These are phyloP conservation scores for Ilex aquifolium DNA, from an alignment of 257 asterid species.

Conservation along the genomic window DNA sequence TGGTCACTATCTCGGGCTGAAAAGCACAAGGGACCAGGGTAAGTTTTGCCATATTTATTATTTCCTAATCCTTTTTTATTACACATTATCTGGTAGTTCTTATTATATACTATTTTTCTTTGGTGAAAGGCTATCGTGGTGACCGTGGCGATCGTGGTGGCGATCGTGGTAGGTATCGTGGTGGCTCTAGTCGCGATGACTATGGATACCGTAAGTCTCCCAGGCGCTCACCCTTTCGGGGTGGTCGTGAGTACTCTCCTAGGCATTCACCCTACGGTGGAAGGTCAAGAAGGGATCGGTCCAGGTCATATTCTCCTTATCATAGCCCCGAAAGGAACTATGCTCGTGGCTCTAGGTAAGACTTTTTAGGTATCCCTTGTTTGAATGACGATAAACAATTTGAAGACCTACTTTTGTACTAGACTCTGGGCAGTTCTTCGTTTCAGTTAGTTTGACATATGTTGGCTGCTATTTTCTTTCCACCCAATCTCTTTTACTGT, in stretches of 20 bases:
- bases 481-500: no score
- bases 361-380: background rate
- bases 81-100: background rate
- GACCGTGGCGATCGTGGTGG: constrained; percentile 57
- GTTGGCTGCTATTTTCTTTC: no score
- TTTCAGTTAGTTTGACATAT: no score
- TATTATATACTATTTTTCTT: constrained; percentile 16
- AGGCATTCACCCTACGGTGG: constrained; percentile 58
- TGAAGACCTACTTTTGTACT: no score
- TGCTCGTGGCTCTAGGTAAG: constrained; percentile 32
- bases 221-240: constrained; percentile 54
- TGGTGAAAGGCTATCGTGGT: constrained; percentile 46
- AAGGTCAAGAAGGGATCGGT: constrained; percentile 74
- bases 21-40: constrained; percentile 79
- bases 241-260: constrained; percentile 53
- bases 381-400: no score
- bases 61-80: background rate
- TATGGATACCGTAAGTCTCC: constrained; percentile 79
- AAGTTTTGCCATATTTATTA: constrained; percentile 20
- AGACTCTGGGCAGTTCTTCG: background rate
- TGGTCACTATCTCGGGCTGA: constrained; percentile 96
- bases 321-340: constrained; percentile 48
- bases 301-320: constrained; percentile 77
- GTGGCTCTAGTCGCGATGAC: constrained; percentile 69
- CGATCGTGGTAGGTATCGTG: constrained; percentile 66